Percentiles rank a stretch among this genome's conserved stretches.
Evolutionary conservation across 2,329 filamentous ascomycete species (phyloP).

Genomic region (Xylaria digitata): DNA sequence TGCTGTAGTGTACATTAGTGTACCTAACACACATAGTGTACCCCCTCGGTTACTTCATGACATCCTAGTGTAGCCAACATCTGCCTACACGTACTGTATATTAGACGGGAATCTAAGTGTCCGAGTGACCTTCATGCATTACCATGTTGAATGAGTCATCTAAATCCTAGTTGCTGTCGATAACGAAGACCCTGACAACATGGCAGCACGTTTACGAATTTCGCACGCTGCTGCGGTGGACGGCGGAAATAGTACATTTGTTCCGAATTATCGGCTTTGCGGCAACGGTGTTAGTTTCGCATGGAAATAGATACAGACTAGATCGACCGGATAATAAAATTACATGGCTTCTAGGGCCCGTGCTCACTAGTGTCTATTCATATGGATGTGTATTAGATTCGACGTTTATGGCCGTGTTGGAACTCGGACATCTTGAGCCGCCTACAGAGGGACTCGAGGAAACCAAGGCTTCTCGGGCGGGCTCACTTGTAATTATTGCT

Average conservation of each 20-base stretch:
- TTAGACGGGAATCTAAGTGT: neutral
- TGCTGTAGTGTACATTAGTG: no score
- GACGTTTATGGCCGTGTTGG: neutral
- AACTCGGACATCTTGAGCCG: conserved; percentile 2
- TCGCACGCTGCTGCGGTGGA: neutral
- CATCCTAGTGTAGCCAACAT: no score
- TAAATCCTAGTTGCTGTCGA: neutral
- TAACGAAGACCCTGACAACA: neutral
- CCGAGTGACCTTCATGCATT: neutral
- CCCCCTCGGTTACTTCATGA: no score
- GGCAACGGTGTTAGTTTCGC: neutral
- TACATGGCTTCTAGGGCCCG: conserved; percentile 14
- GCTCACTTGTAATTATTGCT: neutral
- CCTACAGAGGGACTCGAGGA: neutral
- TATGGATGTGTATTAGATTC: conserved; percentile 2
- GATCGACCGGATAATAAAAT: neutral
- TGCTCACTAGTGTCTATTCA: conserved; percentile 16
- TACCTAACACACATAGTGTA: no score
- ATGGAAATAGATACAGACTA: neutral
- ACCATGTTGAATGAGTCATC: neutral
- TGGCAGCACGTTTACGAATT: neutral
- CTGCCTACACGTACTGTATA: no score
- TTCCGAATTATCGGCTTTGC: neutral
- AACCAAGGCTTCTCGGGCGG: neutral
- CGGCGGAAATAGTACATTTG: neutral